A percentile compares a stretch with the other conserved stretches of the same genome.
These are phyloP conservation scores for Microstroma glucosiphilum DNA, from an alignment of 1,284 basidiomycete genomes.

Conservation along the genomic window DNA sequence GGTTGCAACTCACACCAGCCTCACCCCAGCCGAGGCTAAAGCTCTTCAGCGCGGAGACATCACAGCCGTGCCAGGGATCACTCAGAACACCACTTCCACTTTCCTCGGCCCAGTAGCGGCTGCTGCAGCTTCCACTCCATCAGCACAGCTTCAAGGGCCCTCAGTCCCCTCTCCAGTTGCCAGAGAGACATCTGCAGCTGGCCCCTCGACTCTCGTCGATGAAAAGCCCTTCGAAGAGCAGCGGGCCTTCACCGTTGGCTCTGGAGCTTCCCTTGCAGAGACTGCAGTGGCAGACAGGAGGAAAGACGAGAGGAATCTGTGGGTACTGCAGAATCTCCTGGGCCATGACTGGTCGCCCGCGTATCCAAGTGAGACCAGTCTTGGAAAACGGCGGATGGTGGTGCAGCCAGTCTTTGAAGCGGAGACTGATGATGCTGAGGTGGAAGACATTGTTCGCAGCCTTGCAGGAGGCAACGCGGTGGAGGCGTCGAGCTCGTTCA, in stretches of 20 bases:
- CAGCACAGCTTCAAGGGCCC: neutral
- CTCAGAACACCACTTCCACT: neutral
- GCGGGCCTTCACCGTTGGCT: neutral
- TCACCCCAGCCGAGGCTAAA: conserved; percentile 1
- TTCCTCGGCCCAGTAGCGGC: neutral
- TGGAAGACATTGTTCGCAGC: neutral
- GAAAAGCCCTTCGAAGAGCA: neutral
- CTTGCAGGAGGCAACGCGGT: neutral
- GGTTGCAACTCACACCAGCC: conserved; percentile 14
- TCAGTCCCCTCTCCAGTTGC: neutral
- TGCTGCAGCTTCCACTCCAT: neutral
- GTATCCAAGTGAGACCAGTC: neutral
- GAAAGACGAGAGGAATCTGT: neutral
- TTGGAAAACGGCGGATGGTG: neutral
- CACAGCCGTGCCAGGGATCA: neutral
- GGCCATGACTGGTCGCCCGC: neutral
- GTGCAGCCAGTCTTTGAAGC: conserved; percentile 5
- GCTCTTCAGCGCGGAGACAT: neutral
- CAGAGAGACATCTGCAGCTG: neutral
- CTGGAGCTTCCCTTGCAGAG: conserved; percentile 2
- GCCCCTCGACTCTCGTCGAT: neutral
- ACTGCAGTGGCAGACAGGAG: neutral
- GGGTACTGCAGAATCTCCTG: neutral
- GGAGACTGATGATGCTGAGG: neutral
- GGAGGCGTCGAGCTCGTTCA: neutral